These are phyloP conservation scores for Parmelia sp. DNA, from an alignment of 495 filamentous ascomycete genomes.

Conservation along the genomic window DNA sequence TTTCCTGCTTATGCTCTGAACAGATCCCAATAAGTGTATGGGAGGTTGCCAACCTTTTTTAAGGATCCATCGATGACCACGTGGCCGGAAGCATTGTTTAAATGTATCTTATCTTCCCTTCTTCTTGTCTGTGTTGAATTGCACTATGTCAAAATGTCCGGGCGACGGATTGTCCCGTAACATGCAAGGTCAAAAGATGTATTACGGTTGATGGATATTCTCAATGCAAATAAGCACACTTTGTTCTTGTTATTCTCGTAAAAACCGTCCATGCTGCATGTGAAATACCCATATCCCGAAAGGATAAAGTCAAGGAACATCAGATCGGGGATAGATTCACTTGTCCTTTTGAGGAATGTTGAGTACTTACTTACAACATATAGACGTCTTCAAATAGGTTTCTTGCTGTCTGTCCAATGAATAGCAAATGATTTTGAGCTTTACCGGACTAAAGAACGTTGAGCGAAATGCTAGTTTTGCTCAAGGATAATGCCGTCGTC, in stretches of 20 bases:
- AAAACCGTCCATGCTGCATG: not conserved
- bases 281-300: not conserved
- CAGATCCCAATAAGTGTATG: not conserved
- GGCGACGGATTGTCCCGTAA: not conserved
- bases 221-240: not conserved
- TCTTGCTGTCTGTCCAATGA: not conserved
- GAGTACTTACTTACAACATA: not conserved
- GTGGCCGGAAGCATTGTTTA: not conserved
- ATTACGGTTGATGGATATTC: not conserved
- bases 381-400: too few species aligned
- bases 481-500: not conserved
- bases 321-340: not conserved
- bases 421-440: not conserved
- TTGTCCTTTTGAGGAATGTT: not conserved
- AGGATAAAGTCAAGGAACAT: not conserved
- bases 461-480: not conserved
- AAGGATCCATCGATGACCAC: not conserved
- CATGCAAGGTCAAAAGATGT: not conserved
- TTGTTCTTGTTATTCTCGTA: not conserved
- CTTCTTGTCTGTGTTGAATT: not conserved
- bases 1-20: slow-evolving; percentile 11
- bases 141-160: not conserved
- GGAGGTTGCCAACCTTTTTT: not conserved
- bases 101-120: slow-evolving; percentile 2
- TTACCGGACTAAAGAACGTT: not conserved